Base-by-base conservation (phyloP, 2,329 filamentous ascomycete species). In the Nigrospora osmanthi region DNA sequence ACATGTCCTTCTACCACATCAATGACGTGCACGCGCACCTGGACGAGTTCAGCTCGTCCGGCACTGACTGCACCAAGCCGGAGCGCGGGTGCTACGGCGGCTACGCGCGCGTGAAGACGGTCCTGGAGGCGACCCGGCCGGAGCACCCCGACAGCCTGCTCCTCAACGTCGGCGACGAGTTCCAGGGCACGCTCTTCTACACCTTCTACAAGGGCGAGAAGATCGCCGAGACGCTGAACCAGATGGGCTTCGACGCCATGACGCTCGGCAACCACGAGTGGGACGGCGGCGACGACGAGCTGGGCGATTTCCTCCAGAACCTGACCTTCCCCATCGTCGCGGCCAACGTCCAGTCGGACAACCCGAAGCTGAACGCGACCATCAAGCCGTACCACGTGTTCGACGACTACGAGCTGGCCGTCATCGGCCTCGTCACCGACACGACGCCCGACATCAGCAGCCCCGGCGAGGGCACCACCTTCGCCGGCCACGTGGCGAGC, bases 21-120 rank as follows among this genome's bases (percentile, higher is more conserved):
- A 85, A 85, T 56, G 81, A 85, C 57, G 78, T 85, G 13, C 81
- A 85, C 58, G 74, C 81, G 13, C 81, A 85, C 57, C 66, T 85
- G 15, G 80, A 84, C 56, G 63, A 84, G 59, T 85, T 78, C 61
- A 67, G 72, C 28, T 71, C 73, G 13, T 77, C 76, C 0, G 81
- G 81, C 44, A 76, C 77, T 11, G 79, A 83, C 62, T 85, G 81
- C 65, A 74, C 70, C 0, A 62, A 70, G 23, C 72, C 77, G 0
- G 61, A 69, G 42, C 65, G 68, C 40, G 81, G 80, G 36, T 85
- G 81, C 61, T 81, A 71, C 47, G 81, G 81, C 23, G 81, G 81
- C 30, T 84, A 83, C 50, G 71, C 81, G 1, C 75, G 81, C 46
- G 75, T 85, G 58, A 82, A 82, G 67, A 70, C 72, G 16, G 71